phyloP scores from a whole-genome alignment of 805 yeast genomes.

The Kluyveromyces starmeri region DNA sequence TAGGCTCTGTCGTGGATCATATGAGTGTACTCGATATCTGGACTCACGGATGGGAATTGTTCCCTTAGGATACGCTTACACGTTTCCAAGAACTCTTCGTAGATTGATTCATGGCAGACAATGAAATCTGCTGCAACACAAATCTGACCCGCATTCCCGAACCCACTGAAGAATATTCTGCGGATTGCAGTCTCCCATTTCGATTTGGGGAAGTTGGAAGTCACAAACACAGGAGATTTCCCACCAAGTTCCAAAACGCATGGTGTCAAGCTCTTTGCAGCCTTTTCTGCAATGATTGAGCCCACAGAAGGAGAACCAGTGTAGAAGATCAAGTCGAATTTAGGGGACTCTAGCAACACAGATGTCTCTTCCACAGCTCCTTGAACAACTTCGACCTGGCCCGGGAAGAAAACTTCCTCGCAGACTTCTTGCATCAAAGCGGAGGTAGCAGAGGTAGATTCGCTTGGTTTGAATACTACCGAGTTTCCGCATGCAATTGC shows the following conservation, averaged over 20 bases:
- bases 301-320: constrained; percentile 82
- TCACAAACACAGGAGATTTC: constrained; percentile 74
- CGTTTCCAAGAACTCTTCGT: constrained; percentile 40
- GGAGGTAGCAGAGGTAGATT: constrained; percentile 56
- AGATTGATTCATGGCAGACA: constrained; percentile 51
- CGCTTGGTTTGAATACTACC: constrained; percentile 70
- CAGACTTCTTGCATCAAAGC: constrained; percentile 48
- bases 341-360: constrained; percentile 43
- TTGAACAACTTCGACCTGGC: constrained; percentile 52
- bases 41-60: constrained; percentile 36
- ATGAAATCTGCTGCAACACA: constrained; percentile 87
- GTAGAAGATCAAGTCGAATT: constrained; percentile 74
- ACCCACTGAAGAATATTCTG: constrained; percentile 71
- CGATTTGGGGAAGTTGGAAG: constrained; percentile 38
- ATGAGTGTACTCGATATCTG: constrained; percentile 45
- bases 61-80: constrained; percentile 33
- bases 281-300: constrained; percentile 63
- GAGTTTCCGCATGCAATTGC: constrained; percentile 84
- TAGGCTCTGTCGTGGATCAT: constrained; percentile 49
- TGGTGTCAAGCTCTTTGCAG: constrained; percentile 82
- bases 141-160: constrained; percentile 79
- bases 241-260: constrained; percentile 82
- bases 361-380: constrained; percentile 66
- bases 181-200: constrained; percentile 41
- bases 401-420: constrained; percentile 42